Evolutionary conservation across 164 flowering plant species (phyloP).

Genomic region (Annona squamosa): DNA sequence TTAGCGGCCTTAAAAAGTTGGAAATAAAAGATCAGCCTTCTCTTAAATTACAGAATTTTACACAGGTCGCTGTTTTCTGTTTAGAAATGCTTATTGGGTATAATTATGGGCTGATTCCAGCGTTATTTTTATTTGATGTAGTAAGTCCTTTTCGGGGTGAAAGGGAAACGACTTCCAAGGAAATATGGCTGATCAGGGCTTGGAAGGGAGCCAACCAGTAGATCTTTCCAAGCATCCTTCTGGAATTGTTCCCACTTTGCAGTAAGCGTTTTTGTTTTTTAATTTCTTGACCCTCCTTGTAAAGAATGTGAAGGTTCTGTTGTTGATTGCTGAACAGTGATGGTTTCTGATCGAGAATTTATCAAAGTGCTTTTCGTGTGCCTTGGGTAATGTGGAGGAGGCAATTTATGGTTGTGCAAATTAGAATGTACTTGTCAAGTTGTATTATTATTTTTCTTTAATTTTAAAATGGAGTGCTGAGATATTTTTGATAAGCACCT

Average conservation of each 20-base stretch:
- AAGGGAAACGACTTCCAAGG: not conserved
- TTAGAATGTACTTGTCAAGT: no score
- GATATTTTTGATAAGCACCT: not conserved
- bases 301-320: not conserved
- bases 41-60: not conserved
- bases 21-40: not conserved
- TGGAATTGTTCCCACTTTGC: slow-evolving; percentile 22
- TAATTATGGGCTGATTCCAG: not conserved
- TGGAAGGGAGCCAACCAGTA: slow-evolving; percentile 24
- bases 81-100: not conserved
- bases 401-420: not conserved
- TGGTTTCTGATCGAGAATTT: not conserved
- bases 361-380: not conserved
- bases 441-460: not conserved
- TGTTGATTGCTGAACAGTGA: not conserved
- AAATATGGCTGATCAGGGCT: slow-evolving; percentile 16
- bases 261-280: slow-evolving; percentile 11
- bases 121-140: not conserved
- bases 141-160: not conserved
- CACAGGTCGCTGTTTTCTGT: not conserved
- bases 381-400: not conserved
- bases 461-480: not conserved
- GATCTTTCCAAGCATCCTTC: slow-evolving; percentile 23
- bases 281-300: not conserved
- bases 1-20: not conserved